phyloP scores from a whole-genome alignment of 75 land plant genomes.

The Selaginella tamariscina region DNA sequence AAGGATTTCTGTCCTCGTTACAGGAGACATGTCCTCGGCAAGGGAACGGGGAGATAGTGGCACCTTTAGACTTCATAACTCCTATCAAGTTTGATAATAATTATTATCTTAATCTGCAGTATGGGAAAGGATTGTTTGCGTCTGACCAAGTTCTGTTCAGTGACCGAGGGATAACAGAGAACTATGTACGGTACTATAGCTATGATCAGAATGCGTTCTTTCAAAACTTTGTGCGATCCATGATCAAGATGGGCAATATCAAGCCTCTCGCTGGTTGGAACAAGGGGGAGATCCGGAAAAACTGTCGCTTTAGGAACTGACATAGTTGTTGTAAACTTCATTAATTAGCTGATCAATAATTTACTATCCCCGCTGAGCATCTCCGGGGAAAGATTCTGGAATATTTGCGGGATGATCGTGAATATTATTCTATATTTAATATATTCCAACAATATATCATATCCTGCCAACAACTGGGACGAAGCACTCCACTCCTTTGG shows the following conservation, averaged over 20 bases:
- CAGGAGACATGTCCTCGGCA: neutral
- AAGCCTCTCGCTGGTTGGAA: neutral
- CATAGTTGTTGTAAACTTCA: neutral
- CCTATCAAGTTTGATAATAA: conserved; percentile 22
- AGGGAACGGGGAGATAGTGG: neutral
- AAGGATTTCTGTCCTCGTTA: neutral
- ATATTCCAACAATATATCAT: too few relatives aligned
- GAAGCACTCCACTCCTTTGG: too few relatives aligned
- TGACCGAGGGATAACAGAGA: neutral
- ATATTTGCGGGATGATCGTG: too few relatives aligned
- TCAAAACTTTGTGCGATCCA: neutral
- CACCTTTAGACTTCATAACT: conserved; percentile 13
- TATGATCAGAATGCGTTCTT: neutral
- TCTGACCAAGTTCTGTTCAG: neutral
- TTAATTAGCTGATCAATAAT: neutral
- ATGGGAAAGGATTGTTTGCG: neutral
- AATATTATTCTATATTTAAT: too few relatives aligned
- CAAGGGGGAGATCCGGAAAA: neutral
- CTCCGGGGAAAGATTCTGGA: too few relatives aligned
- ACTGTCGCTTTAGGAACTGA: neutral
- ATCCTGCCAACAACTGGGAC: too few relatives aligned
- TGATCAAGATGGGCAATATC: neutral
- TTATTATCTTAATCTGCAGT: conserved; percentile 17
- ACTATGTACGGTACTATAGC: neutral
- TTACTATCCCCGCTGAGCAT: too few relatives aligned